These are phyloP conservation scores for Verticillium nubilum DNA, from an alignment of 2,329 filamentous ascomycete genomes.

Conservation along the genomic window DNA sequence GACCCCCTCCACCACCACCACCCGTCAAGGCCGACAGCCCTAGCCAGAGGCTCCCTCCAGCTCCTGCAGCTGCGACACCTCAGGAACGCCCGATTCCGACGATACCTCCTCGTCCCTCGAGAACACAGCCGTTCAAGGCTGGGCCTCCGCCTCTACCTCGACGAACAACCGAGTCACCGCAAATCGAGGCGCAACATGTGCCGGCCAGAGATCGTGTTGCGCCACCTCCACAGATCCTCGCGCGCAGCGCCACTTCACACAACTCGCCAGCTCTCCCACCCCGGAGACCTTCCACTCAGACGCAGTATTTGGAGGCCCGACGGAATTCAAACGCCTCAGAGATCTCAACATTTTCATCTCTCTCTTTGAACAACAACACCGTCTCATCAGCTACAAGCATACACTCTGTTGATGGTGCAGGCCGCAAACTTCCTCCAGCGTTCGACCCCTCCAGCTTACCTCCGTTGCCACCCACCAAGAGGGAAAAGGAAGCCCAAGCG, in stretches of 20 bases:
- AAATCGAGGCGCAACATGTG: slow-evolving; percentile 18
- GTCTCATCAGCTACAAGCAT: slow-evolving; percentile 43
- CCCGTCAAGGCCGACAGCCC: slow-evolving; percentile 33
- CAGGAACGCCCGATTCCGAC: slow-evolving; percentile 22
- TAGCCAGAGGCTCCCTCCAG: slow-evolving; percentile 28
- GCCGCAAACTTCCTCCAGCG: slow-evolving; percentile 49
- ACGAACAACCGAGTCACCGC: slow-evolving; percentile 23
- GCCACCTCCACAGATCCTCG: slow-evolving; percentile 28
- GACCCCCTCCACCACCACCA: slow-evolving; percentile 40
- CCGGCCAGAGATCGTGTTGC: slow-evolving; percentile 19
- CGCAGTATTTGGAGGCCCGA: slow-evolving; percentile 31
- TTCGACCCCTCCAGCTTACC: slow-evolving; percentile 53
- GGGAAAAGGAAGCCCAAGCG: slow-evolving; percentile 45
- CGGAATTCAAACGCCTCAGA: slow-evolving; percentile 55
- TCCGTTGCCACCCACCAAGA: slow-evolving; percentile 48
- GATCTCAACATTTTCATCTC: slow-evolving; percentile 45
- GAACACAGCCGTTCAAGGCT: slow-evolving; percentile 16
- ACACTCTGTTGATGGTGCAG: slow-evolving; percentile 33
- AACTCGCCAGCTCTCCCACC: slow-evolving; percentile 44
- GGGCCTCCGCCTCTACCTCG: slow-evolving; percentile 32
- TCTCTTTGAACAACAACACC: slow-evolving; percentile 39
- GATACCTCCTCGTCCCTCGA: slow-evolving; percentile 31
- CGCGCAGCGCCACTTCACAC: slow-evolving; percentile 29
- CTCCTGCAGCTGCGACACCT: slow-evolving; percentile 17
- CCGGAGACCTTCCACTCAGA: slow-evolving; percentile 40